Evolutionary conservation across 2,329 filamentous ascomycete species (phyloP), one percentile per base, ranked within the genome.

Genomic region (Zymoseptoria tritici): DNA sequence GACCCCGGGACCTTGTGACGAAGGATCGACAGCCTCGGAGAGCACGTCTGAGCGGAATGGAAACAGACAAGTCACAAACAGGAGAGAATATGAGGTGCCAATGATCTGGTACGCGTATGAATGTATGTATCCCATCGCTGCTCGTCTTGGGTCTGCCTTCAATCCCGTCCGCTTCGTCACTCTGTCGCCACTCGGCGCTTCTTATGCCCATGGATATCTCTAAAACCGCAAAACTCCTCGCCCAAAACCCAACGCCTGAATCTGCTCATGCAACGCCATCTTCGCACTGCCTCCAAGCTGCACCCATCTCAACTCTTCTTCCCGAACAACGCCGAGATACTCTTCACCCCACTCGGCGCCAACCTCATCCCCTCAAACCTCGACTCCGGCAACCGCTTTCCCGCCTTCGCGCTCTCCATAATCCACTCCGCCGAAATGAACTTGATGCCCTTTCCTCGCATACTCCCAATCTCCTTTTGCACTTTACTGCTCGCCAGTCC

Each of bases 391-490:
- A 95, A 78, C 58, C 91, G 80, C 71, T 84, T 90, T 2, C 87
- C 88, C 1, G 82, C 85, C 66, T 87, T 89, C 66, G 96, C 80
- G 72, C 90, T 92, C 71, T 95, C 89, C n/a, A 96, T 75, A 5
- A 90, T 84, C 90, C 91, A 97, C 67, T 95, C 88, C 24, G 87
- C 89, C 56, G 81, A 84, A 57, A 97, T 88, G 73, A 88, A 93
- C 76, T 87, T 92, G 56, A 96, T 80, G 24, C 83, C 84, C 63
- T 83, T 85, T 9, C 89, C 89, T 21, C 87, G 80, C 3, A 85
- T 78, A 58, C 82, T 81, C 24, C 78, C 75, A 58, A 95, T 88
- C 77, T 96, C 92, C 73, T 84, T 89, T 67, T 96, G 88, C 55
- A 95, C 77, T 77, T 97, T 97, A 29, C 81, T 81, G 1, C 83